These are phyloP conservation scores for Eucalyptus victrix DNA, from an alignment of 345 rosid genomes.

Conservation along the genomic window DNA sequence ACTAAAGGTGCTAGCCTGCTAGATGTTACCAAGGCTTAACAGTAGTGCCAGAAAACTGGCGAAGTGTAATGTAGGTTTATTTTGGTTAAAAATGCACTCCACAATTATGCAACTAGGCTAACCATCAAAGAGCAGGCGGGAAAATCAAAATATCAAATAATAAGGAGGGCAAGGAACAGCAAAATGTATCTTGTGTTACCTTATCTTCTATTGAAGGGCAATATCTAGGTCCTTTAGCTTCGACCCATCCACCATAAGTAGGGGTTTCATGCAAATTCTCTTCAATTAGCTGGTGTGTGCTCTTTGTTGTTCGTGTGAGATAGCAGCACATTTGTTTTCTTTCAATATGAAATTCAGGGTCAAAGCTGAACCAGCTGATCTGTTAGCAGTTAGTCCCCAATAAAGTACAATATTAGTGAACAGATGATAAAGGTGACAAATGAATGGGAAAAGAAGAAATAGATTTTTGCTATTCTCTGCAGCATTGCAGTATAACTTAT, in stretches of 20 bases:
- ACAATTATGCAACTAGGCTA: not conserved
- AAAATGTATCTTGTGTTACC: slow-evolving; percentile 18
- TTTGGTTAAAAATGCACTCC: not conserved
- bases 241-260: slow-evolving; percentile 99
- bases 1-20: not conserved
- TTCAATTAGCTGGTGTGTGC: slow-evolving; percentile 76
- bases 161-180: not conserved
- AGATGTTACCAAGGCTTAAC: not conserved
- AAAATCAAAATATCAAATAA: not conserved
- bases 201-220: slow-evolving; percentile 99
- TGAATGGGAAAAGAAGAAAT: not conserved
- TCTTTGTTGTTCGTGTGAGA: slow-evolving; percentile 77
- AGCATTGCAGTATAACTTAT: not conserved
- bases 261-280: slow-evolving; percentile 97
- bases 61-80: not conserved
- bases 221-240: slow-evolving; percentile 98
- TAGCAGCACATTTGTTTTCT: slow-evolving; percentile 97
- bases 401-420: not conserved
- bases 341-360: slow-evolving; percentile 74
- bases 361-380: slow-evolving; percentile 98
- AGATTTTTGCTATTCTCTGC: not conserved
- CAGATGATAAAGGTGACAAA: not conserved
- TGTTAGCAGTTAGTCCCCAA: slow-evolving; percentile 4
- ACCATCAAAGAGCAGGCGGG: not conserved
- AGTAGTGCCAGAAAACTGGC: not conserved